Evolutionary conservation across 805 yeast species (phyloP).

Genomic region (Deakozyma indianensis): DNA sequence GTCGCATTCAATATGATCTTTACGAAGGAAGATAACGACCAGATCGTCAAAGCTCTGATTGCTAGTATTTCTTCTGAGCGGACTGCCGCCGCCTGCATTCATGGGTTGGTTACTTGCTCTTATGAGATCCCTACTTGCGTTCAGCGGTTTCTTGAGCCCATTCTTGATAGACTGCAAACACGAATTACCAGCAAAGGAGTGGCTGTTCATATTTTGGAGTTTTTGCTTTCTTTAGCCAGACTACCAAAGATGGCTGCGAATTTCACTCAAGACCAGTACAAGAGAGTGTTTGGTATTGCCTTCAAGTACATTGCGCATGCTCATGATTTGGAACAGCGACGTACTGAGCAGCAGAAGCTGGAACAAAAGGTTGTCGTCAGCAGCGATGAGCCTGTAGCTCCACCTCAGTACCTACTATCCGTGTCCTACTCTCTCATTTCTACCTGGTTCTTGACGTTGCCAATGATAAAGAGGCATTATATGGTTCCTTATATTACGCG

Average conservation of each 20-base stretch:
- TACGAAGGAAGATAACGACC: conserved; percentile 46
- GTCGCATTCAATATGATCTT: conserved; percentile 40
- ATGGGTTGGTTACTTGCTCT: conserved; percentile 61
- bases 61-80: conserved; percentile 44
- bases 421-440: conserved; percentile 57
- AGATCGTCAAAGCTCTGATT: conserved; percentile 43
- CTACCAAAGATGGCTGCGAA: conserved; percentile 55
- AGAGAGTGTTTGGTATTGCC: conserved; percentile 69
- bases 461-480: conserved; percentile 39
- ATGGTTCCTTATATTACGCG: conserved; percentile 23
- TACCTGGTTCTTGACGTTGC: conserved; percentile 57
- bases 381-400: conserved; percentile 28
- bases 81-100: conserved; percentile 65
- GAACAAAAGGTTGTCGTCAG: conserved; percentile 16
- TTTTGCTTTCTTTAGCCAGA: conserved; percentile 49
- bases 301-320: conserved; percentile 67
- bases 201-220: conserved; percentile 61
- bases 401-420: conserved; percentile 46
- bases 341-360: conserved; percentile 5
- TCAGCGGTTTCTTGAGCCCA: conserved; percentile 51
- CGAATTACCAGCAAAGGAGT: conserved; percentile 57
- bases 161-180: conserved; percentile 60
- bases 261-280: conserved; percentile 63
- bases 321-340: conserved; percentile 25
- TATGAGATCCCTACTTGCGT: conserved; percentile 67